Conservation (phyloP, 805 yeast genomes). For the Myxozyma nipponensis region DNA sequence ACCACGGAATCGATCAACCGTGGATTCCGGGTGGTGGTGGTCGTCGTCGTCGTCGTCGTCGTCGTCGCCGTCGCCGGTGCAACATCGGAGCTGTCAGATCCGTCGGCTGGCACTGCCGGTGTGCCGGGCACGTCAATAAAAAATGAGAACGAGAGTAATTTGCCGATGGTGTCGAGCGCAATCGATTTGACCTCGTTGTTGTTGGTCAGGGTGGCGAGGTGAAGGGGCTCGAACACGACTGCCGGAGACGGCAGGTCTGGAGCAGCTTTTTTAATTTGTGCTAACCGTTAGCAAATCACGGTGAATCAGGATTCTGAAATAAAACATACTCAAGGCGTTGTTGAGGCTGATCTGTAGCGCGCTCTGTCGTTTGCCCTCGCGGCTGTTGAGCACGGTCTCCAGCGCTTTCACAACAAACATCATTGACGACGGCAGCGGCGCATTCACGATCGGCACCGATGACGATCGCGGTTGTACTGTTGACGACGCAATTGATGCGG, state of each 20-base stretch:
- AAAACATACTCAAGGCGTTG: slow-evolving; percentile 35
- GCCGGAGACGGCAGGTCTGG: slow-evolving; percentile 43
- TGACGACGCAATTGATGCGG: neutral
- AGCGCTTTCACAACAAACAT: slow-evolving; percentile 56
- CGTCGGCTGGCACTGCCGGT: slow-evolving; percentile 4
- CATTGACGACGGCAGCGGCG: slow-evolving; percentile 33
- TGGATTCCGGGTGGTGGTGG: slow-evolving; percentile 11
- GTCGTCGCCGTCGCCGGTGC: slow-evolving; percentile 29
- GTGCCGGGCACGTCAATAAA: slow-evolving; percentile 42
- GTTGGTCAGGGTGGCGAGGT: slow-evolving; percentile 58
- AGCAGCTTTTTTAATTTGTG: slow-evolving; percentile 31
- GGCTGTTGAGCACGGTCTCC: slow-evolving; percentile 52
- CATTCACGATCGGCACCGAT: slow-evolving; percentile 1
- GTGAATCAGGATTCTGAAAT: neutral
- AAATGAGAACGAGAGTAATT: slow-evolving; percentile 79
- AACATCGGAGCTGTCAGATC: slow-evolving; percentile 9
- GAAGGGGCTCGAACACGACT: slow-evolving; percentile 72
- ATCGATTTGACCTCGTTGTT: slow-evolving; percentile 61
- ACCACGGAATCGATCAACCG: slow-evolving; percentile 47
- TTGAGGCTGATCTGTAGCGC: slow-evolving; percentile 38
- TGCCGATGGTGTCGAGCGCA: slow-evolving; percentile 83
- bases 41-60: too few relatives aligned
- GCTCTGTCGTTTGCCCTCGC: slow-evolving; percentile 54
- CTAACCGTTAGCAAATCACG: slow-evolving; percentile 30
- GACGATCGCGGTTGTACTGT: too few relatives aligned